These are phyloP conservation scores for Paspalum vaginatum DNA, from an alignment of 176 grass and related monocot species.

Conservation along the genomic window DNA sequence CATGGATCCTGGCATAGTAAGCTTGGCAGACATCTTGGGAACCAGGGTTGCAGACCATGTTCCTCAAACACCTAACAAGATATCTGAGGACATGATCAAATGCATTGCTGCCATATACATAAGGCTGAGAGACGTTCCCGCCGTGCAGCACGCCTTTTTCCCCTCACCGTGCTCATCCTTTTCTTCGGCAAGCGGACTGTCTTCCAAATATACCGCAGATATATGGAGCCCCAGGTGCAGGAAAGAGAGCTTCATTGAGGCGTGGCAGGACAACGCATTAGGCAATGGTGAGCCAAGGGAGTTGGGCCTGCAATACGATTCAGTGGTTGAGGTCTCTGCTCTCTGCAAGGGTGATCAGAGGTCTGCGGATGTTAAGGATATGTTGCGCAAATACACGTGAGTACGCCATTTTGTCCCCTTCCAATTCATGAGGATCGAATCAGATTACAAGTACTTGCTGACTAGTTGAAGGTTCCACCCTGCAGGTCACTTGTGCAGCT, in stretches of 20 bases:
- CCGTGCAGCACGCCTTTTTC: constrained; percentile 44
- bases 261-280: constrained; percentile 52
- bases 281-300: constrained; percentile 49
- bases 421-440: neutral
- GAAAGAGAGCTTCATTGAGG: constrained; percentile 62
- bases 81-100: constrained; percentile 94
- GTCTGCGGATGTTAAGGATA: constrained; percentile 54
- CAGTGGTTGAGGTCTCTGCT: constrained; percentile 71
- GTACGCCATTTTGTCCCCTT: neutral
- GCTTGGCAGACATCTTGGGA: constrained; percentile 91
- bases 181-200: constrained; percentile 69
- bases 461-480: constrained; percentile 2
- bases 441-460: neutral
- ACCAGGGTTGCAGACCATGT: constrained; percentile 88
- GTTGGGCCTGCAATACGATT: constrained; percentile 66
- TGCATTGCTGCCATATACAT: constrained; percentile 79
- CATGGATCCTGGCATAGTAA: constrained; percentile 56
- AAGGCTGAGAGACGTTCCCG: constrained; percentile 49
- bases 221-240: constrained; percentile 74
- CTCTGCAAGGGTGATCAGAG: constrained; percentile 65
- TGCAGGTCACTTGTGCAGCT: constrained; percentile 72
- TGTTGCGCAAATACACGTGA: constrained; percentile 83
- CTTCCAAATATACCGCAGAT: constrained; percentile 66
- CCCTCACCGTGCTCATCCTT: constrained; percentile 93
- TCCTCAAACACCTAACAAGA: constrained; percentile 85